Percentiles rank a stretch among this genome's conserved stretches.
Conservation (phyloP, 2,329 filamentous ascomycete genomes). For the Karstenula rhodostoma region DNA sequence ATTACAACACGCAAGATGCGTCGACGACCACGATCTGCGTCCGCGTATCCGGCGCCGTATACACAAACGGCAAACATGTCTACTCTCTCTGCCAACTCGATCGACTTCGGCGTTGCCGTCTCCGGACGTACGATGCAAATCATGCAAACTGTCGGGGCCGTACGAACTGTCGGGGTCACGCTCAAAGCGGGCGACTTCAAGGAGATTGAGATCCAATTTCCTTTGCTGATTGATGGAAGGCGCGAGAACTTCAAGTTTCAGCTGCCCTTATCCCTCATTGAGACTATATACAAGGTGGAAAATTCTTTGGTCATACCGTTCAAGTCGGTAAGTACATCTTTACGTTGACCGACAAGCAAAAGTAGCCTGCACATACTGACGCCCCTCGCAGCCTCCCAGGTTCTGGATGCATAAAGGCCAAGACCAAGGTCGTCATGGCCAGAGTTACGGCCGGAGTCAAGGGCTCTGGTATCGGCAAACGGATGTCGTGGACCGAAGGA, state of each 20-base stretch:
- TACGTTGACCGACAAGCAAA: constrained; percentile 10
- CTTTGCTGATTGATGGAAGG: constrained; percentile 33
- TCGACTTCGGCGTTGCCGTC: constrained; percentile 71
- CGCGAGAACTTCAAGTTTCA: constrained; percentile 51
- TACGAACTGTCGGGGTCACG: constrained; percentile 42
- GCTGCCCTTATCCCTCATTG: constrained; percentile 56
- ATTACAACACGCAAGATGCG: background rate
- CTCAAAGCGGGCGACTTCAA: constrained; percentile 54
- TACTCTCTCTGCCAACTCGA: constrained; percentile 46
- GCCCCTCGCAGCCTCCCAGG: background rate
- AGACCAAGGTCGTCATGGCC: background rate
- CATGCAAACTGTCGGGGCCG: constrained; percentile 59
- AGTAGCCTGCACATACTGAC: background rate
- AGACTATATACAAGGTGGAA: constrained; percentile 47
- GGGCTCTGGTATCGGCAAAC: constrained; percentile 71
- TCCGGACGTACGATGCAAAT: constrained; percentile 65
- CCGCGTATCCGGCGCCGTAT: constrained; percentile 31
- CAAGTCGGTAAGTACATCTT: constrained; percentile 36
- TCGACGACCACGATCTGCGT: background rate
- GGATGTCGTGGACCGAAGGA: constrained; percentile 61
- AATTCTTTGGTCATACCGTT: constrained; percentile 45
- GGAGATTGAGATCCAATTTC: constrained; percentile 57
- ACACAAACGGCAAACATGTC: constrained; percentile 33
- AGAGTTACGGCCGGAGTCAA: background rate
- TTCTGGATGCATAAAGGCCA: constrained; percentile 39